Conservation (phyloP, 495 filamentous ascomycete species). For the Penicillium angulare region DNA sequence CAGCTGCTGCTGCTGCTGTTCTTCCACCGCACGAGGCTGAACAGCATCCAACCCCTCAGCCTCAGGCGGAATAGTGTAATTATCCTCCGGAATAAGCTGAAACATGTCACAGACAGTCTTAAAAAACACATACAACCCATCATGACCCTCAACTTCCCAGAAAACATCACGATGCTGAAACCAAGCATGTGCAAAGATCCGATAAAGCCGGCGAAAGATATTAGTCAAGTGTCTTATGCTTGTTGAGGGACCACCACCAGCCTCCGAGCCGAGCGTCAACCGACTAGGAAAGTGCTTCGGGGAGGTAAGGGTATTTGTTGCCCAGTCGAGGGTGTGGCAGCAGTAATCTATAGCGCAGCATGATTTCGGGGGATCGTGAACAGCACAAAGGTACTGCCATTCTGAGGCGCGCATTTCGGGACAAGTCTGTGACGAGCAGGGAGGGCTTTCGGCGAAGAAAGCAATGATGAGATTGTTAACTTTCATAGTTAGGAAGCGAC, state of each 20-base stretch:
- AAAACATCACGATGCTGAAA: constrained; percentile 96
- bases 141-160: constrained; percentile 87
- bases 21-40: constrained; percentile 31
- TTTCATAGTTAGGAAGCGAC: constrained; percentile 89
- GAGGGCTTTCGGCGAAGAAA: constrained; percentile 84
- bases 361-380: constrained; percentile 89
- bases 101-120: constrained; percentile 95
- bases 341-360: constrained; percentile 99
- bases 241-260: constrained; percentile 55
- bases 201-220: constrained; percentile 89
- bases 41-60: constrained; percentile 73
- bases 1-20: no score
- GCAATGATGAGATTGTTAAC: constrained; percentile 87
- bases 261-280: constrained; percentile 67
- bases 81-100: constrained; percentile 83
- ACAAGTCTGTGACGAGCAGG: constrained; percentile 83
- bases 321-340: constrained; percentile 97
- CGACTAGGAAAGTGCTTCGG: constrained; percentile 90
- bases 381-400: constrained; percentile 98
- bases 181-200: constrained; percentile 98
- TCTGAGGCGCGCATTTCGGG: constrained; percentile 97
- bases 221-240: constrained; percentile 84
- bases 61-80: constrained; percentile 90
- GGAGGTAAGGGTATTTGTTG: constrained; percentile 83
- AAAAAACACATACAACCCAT: constrained; percentile 90